Conservation (phyloP, 306 rosid species). For the Medicago lupulina region DNA sequence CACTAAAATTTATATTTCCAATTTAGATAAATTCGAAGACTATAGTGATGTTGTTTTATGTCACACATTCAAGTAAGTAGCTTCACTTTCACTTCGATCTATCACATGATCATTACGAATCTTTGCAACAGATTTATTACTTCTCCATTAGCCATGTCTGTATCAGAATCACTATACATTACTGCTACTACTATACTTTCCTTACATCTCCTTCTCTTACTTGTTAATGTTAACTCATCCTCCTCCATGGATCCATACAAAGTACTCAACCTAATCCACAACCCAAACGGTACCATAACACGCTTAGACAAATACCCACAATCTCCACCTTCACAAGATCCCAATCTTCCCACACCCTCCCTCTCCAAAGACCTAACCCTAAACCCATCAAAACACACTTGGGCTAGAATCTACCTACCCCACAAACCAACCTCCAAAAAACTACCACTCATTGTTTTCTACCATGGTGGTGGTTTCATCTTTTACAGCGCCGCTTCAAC, state of each 20-base stretch:
- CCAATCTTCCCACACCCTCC: slow-evolving; percentile 36
- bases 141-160: background rate
- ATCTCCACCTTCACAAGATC: slow-evolving; percentile 49
- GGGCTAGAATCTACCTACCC: slow-evolving; percentile 56
- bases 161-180: background rate
- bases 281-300: slow-evolving; percentile 56
- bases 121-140: background rate
- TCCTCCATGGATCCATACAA: slow-evolving; percentile 53
- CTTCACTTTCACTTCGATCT: too few relatives aligned
- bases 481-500: slow-evolving; percentile 48
- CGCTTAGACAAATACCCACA: slow-evolving; percentile 43
- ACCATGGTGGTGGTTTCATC: slow-evolving; percentile 69
- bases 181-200: background rate
- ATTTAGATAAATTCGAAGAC: too few relatives aligned
- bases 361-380: slow-evolving; percentile 58
- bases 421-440: slow-evolving; percentile 41
- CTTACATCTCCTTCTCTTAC: background rate
- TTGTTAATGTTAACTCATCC: slow-evolving; percentile 9
- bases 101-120: background rate
- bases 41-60: too few relatives aligned
- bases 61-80: too few relatives aligned
- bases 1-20: too few relatives aligned
- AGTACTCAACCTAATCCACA: slow-evolving; percentile 44
- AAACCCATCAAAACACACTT: slow-evolving; percentile 51
- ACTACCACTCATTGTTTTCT: slow-evolving; percentile 52